Percentiles rank a stretch among this genome's conserved stretches.
These are phyloP conservation scores for Raffaelea ambrosiae DNA, from an alignment of 2,329 filamentous ascomycete genomes.

Conservation along the genomic window DNA sequence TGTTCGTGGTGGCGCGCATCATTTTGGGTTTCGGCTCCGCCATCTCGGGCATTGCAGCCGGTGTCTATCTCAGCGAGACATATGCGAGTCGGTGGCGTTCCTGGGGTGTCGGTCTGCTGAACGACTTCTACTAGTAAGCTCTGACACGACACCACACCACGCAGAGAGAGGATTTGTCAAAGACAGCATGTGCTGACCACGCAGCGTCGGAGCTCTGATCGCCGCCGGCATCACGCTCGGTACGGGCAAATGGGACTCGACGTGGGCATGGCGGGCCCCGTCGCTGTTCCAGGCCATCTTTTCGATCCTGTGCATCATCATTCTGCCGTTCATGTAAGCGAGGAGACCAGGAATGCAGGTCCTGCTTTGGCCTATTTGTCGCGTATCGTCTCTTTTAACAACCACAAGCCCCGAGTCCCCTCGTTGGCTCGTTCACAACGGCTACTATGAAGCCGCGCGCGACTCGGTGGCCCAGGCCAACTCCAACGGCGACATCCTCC, in stretches of 20 bases:
- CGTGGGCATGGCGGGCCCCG: slow-evolving; percentile 15
- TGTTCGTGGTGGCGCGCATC: slow-evolving; percentile 19
- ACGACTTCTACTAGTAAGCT: slow-evolving; percentile 22
- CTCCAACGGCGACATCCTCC: slow-evolving; percentile 29
- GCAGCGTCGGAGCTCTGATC: slow-evolving; percentile 29
- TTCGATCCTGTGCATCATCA: slow-evolving; percentile 11
- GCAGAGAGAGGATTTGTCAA: background rate
- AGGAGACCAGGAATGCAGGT: background rate
- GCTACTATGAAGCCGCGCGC: slow-evolving; percentile 30
- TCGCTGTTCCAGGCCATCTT: slow-evolving; percentile 15
- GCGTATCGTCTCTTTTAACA: too few relatives aligned
- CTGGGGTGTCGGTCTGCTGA: slow-evolving; percentile 26
- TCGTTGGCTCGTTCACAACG: slow-evolving; percentile 35
- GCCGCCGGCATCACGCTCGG: slow-evolving; percentile 36
- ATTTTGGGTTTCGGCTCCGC: slow-evolving; percentile 23
- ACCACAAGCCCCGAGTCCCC: slow-evolving; percentile 36
- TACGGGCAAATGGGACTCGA: slow-evolving; percentile 14
- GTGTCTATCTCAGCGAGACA: slow-evolving; percentile 40
- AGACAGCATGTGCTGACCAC: background rate
- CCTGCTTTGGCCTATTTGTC: background rate
- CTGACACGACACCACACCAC: slow-evolving; percentile 16
- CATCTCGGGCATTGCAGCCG: slow-evolving; percentile 25
- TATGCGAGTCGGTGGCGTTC: slow-evolving; percentile 35
- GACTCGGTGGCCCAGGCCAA: slow-evolving; percentile 32
- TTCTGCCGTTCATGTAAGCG: slow-evolving; percentile 8